Base-by-base conservation (phyloP, 192 early-diverging fungal species). In the Coemansia sp. region DNA sequence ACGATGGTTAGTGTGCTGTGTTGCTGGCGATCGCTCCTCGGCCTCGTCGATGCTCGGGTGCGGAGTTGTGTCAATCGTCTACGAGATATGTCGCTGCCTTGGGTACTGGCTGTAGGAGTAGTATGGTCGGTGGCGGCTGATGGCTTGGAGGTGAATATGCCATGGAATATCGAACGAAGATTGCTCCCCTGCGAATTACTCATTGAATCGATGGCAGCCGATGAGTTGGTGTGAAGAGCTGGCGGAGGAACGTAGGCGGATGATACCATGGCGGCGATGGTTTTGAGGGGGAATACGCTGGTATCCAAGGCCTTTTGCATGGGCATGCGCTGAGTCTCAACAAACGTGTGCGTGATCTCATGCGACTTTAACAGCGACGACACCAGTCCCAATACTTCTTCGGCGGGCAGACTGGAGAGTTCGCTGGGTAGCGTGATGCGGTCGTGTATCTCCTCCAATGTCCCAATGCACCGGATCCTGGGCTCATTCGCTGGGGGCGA, bases 331-430 rank as follows among this genome's bases (percentile, higher is more conserved):
- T 64, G 64, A 0, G 74, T 72, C 61, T 82, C 75, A 0, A 82
- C 71, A 43, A 76, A 82, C 33, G 74, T 73, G 39, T 73, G 71
- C 23, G 75, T 45, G 13, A 82, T 82, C 42, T 76, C 61, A 38
- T 82, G 79, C 37, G 64, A 14, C 2, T 53, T 61, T 1, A 82
- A 68, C 56, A 82, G 37, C 18, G 53, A 31, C 13, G 70, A 65
- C 2, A 82, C 48, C 25, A 69, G 50, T 1, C 61, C 68, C 7
- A 82, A 23, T 4, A 82, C 68, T 2, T 73, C 57, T 7, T 20
- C 45, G 0, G 67, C 42, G 42, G 77, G 23, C 1, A 34, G 16
- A 1, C 21, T 10, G 0, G 71, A 16, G 0, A 82, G 68, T 25
- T 68, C 70, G 25, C 20, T 34, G 3, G 74, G 74, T 26, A 82